Percentiles rank a stretch among this genome's conserved stretches.
Conservation (phyloP, 2,329 filamentous ascomycete species). For the Uncinocarpus reesii region DNA sequence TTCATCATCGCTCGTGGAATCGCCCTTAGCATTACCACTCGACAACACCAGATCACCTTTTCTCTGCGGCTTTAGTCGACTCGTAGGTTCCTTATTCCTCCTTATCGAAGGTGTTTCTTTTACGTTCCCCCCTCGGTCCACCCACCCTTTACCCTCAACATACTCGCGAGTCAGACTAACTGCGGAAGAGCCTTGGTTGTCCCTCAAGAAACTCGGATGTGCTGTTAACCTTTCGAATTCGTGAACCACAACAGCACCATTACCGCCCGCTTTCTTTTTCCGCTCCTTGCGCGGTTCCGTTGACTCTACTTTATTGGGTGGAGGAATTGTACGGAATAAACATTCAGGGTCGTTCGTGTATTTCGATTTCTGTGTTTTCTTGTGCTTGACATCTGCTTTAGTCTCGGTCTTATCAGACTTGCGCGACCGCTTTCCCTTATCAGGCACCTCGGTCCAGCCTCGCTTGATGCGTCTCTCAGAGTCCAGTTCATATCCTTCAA, state of each 20-base stretch:
- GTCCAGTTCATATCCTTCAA: constrained; percentile 62
- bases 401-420: constrained; percentile 41
- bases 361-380: constrained; percentile 55
- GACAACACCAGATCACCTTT: constrained; percentile 4
- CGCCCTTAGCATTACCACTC: constrained; percentile 17
- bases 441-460: constrained; percentile 64
- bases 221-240: constrained; percentile 82
- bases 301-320: constrained; percentile 44
- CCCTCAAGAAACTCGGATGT: constrained; percentile 70
- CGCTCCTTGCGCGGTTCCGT: constrained; percentile 36
- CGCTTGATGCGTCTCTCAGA: constrained; percentile 71
- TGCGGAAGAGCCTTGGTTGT: constrained; percentile 35
- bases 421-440: constrained; percentile 34
- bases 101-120: constrained; percentile 36
- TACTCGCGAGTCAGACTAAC: constrained; percentile 51
- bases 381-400: constrained; percentile 46
- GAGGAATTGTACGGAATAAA: constrained; percentile 70
- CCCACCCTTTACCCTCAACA: constrained; percentile 79
- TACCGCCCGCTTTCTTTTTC: constrained; percentile 50
- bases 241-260: constrained; percentile 61
- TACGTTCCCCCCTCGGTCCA: constrained; percentile 65
- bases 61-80: constrained; percentile 14
- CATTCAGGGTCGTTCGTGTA: constrained; percentile 73
- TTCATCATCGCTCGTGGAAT: constrained; percentile 25
- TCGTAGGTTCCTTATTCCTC: not conserved